Base-by-base conservation (phyloP, 495 filamentous ascomycete species). In the Daldinia loculata region DNA sequence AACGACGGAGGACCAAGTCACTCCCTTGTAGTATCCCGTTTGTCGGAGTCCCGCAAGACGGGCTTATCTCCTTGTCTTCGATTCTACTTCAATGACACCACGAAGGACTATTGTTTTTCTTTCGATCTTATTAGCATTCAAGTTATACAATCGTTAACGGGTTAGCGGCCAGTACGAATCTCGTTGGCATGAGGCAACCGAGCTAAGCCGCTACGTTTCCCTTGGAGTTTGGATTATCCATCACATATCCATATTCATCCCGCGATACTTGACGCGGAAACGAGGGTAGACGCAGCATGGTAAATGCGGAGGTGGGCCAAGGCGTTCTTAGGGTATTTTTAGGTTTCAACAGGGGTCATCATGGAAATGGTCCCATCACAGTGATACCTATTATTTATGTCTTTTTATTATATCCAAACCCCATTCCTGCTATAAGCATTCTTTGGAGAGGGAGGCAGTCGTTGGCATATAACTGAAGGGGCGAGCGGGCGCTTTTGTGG, bases 381-480 rank as follows among this genome's bases (percentile, higher is more conserved):
- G 41, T 73, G 70, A 73, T 73, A 73, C 70, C 66, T 69, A 58
- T 69, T 69, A 58, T 71, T 63, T 71, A 63, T 53, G 41, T 62
- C 41, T 53, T 66, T 61, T 56, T 24, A 26, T 63, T 36, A 41
- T 52, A 57, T 57, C 39, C 63, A 38, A 50, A 36, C 29, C 34
- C 39, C 38, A 45, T 61, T 38, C 56, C 38, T 60, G 57, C 55
- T 43, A 30, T 55, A 15, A 50, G 43, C 45, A 48, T 67, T 43
- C 12, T 41, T 22, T 29, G 32, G 34, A 15, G 32, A 57, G 12
- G 32, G 32, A 17, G 50, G 26, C 50, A 29, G 11, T 41, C 24
- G 17, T 43, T 27, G 24, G 56, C 39, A 60, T 60, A 26, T 14
- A 60, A 24, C 12, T 30, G 11, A 53, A 8, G 36, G 52, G 34